Conservation (phyloP, 2,329 filamentous ascomycete species). For the Penicillium paneum region DNA sequence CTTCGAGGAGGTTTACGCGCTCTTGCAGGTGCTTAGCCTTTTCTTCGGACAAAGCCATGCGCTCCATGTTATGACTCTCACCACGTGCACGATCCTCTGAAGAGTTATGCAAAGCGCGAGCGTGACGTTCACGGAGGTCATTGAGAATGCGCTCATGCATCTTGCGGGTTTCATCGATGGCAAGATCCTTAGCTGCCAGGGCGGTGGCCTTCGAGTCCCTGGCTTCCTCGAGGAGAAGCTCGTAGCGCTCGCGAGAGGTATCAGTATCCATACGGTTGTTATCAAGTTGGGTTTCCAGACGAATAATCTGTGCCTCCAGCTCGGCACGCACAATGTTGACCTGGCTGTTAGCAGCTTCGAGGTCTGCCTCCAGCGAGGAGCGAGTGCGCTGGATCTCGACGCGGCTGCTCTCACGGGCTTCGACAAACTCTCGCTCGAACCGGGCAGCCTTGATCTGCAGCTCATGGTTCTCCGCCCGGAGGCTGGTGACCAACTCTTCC, state of each 20-base stretch:
- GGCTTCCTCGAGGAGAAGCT: conserved; percentile 80
- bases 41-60: conserved; percentile 75
- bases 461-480: conserved; percentile 60
- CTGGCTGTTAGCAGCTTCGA: conserved; percentile 80
- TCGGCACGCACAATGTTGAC: conserved; percentile 79
- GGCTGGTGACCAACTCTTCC: conserved; percentile 51
- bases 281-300: conserved; percentile 72
- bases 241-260: conserved; percentile 73
- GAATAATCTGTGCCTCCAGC: conserved; percentile 73
- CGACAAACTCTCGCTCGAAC: conserved; percentile 77
- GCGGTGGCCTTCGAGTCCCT: conserved; percentile 64
- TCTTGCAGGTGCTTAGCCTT: conserved; percentile 85
- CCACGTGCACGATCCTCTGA: conserved; percentile 77
- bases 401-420: conserved; percentile 74
- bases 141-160: conserved; percentile 71
- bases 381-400: conserved; percentile 78
- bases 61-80: conserved; percentile 76
- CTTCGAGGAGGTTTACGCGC: conserved; percentile 77
- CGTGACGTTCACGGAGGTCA: conserved; percentile 71
- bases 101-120: conserved; percentile 68
- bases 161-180: conserved; percentile 57
- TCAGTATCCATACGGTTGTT: conserved; percentile 75
- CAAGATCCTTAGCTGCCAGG: conserved; percentile 53
- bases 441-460: conserved; percentile 66
- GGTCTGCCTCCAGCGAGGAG: conserved; percentile 72